These are phyloP conservation scores for Acanthamoeba divionensis DNA, from an alignment of 208 protist species.

Conservation along the genomic window DNA sequence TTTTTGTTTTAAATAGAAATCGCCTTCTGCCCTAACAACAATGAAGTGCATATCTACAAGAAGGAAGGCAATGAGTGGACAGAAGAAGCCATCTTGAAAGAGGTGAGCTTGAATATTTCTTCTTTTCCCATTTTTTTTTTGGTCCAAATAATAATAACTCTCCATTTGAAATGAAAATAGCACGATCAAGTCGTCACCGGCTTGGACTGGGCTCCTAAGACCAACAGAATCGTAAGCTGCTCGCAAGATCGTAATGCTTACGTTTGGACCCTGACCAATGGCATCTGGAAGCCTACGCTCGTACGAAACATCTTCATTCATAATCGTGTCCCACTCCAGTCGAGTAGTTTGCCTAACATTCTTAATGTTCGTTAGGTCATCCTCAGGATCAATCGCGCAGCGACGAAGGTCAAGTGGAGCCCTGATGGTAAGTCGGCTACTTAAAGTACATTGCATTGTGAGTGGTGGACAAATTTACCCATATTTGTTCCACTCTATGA, in stretches of 20 bases:
- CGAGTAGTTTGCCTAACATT: too few species aligned
- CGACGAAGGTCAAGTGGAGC: conserved; percentile 83
- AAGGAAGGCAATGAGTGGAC: conserved; percentile 63
- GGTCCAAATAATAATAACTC: neutral
- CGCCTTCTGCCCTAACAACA: conserved; percentile 85
- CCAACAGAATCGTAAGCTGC: conserved; percentile 88
- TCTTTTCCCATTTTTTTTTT: conserved; percentile 57
- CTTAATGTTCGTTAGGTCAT: too few species aligned
- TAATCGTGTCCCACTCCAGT: too few species aligned
- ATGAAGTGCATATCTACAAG: conserved; percentile 84
- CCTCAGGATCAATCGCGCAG: conserved; percentile 83
- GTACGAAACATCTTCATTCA: too few species aligned
- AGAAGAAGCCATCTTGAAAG: conserved; percentile 27
- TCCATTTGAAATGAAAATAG: conserved; percentile 57
- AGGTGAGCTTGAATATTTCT: neutral
- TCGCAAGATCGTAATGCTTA: conserved; percentile 93
- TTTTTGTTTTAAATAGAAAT: conserved; percentile 60
- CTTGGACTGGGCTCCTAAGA: conserved; percentile 87
- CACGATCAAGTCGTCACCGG: conserved; percentile 85
- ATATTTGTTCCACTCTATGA: neutral
- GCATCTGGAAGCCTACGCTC: conserved; percentile 85
- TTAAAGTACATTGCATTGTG: too few species aligned
- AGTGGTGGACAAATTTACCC: too few species aligned
- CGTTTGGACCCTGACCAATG: conserved; percentile 82
- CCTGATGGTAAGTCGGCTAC: conserved; percentile 61